phyloP scores from a whole-genome alignment of 371 early-diverging fungal species.

The Chytridium lagenaria region DNA sequence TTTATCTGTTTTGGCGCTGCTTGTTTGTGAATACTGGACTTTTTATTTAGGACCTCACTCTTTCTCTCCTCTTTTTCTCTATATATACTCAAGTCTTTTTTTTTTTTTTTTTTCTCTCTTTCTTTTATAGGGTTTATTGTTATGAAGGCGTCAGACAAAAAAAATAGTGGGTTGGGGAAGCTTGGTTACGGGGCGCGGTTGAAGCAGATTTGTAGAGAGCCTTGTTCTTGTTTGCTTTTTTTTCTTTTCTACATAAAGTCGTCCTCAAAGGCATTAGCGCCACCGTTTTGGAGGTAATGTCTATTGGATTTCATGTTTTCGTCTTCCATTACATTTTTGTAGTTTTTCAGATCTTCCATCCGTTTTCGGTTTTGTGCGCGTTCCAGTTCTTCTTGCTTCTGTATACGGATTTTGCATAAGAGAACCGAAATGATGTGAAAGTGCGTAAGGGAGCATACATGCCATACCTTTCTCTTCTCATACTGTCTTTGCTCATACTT shows the following conservation, averaged over 20 bases:
- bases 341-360: slow-evolving; percentile 36
- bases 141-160: neutral
- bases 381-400: slow-evolving; percentile 39
- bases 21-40: too few relatives aligned
- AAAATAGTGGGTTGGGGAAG: too few relatives aligned
- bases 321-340: slow-evolving; percentile 41
- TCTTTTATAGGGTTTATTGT: neutral
- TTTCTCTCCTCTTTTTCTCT: too few relatives aligned
- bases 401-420: neutral
- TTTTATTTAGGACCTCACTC: too few relatives aligned
- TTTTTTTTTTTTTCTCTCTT: neutral
- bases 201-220: neutral
- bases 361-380: slow-evolving; percentile 27
- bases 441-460: neutral
- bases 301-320: slow-evolving; percentile 45
- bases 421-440: neutral
- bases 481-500: slow-evolving; percentile 54
- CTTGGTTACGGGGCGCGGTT: neutral
- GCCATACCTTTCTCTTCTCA: slow-evolving; percentile 60
- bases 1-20: too few relatives aligned
- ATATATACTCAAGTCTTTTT: too few relatives aligned
- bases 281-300: slow-evolving; percentile 17
- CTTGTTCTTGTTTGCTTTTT: neutral
- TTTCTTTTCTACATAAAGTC: slow-evolving; percentile 39
- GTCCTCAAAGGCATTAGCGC: slow-evolving; percentile 33